Evolutionary conservation across 352 stramenopile genomes (phyloP).

Genomic region (Globisporangium recalcitrans): DNA sequence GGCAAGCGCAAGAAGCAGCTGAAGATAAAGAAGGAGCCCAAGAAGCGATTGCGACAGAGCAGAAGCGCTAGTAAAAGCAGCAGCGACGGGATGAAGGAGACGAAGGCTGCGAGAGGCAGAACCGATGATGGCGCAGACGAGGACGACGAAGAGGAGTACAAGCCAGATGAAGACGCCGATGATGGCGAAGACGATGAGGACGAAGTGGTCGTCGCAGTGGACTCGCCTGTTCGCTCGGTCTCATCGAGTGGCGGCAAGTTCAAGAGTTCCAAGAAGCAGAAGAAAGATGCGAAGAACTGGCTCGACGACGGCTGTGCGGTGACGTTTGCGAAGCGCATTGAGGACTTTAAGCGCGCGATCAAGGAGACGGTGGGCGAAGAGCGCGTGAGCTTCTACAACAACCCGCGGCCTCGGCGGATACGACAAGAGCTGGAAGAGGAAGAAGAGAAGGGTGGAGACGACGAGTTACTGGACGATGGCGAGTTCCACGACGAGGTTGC

Average conservation of each 20-base stretch:
- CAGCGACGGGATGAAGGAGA: conserved; percentile 5
- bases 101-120: background rate
- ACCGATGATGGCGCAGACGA: background rate
- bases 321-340: conserved; percentile 20
- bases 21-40: background rate
- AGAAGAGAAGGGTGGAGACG: conserved; percentile 7
- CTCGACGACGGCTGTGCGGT: conserved; percentile 33
- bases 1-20: background rate
- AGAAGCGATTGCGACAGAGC: conserved; percentile 15
- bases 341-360: conserved; percentile 27
- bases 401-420: conserved; percentile 9
- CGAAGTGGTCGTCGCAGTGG: background rate
- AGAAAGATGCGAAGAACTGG: conserved; percentile 24
- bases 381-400: conserved; percentile 44
- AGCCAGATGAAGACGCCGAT: background rate
- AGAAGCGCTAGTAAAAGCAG: background rate
- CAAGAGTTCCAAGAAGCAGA: conserved; percentile 14
- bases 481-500: conserved; percentile 28
- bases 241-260: conserved; percentile 4
- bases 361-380: conserved; percentile 21
- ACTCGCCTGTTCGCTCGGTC: background rate
- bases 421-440: background rate
- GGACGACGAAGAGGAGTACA: conserved; percentile 10
- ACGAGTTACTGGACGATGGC: conserved; percentile 27
- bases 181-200: background rate